These are phyloP conservation scores for Sonneratia alba DNA, from an alignment of 345 rosid species.

Conservation along the genomic window DNA sequence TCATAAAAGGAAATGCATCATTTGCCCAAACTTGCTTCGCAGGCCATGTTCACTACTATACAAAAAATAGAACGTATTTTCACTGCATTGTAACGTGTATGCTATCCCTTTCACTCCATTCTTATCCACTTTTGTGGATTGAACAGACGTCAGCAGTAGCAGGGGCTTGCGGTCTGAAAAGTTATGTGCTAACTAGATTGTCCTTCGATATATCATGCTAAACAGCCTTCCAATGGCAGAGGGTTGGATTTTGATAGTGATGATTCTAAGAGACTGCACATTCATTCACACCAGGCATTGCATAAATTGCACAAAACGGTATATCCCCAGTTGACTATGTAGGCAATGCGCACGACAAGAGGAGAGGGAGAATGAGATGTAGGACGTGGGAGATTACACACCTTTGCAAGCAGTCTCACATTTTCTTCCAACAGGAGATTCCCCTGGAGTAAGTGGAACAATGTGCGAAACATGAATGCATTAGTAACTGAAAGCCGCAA, in stretches of 20 bases:
- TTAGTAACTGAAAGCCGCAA: background rate
- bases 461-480: background rate
- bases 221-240: too few species aligned
- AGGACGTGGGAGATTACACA: constrained; percentile 1
- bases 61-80: too few species aligned
- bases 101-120: too few species aligned
- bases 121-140: too few species aligned
- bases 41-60: too few species aligned
- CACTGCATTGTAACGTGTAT: too few species aligned
- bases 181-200: too few species aligned
- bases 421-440: constrained; percentile 3
- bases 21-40: background rate
- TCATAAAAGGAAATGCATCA: background rate
- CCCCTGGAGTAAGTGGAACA: background rate
- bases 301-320: background rate
- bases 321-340: background rate
- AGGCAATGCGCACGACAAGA: background rate
- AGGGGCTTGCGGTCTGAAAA: too few species aligned
- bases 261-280: background rate
- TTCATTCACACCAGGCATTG: background rate
- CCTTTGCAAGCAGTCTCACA: constrained; percentile 4
- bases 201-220: too few species aligned
- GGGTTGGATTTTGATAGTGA: too few species aligned
- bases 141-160: too few species aligned
- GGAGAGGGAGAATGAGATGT: background rate